Percentiles rank a stretch among this genome's conserved stretches.
These are phyloP conservation scores for Fraxinus paxiana DNA, from an alignment of 305 asterid genomes.

Conservation along the genomic window DNA sequence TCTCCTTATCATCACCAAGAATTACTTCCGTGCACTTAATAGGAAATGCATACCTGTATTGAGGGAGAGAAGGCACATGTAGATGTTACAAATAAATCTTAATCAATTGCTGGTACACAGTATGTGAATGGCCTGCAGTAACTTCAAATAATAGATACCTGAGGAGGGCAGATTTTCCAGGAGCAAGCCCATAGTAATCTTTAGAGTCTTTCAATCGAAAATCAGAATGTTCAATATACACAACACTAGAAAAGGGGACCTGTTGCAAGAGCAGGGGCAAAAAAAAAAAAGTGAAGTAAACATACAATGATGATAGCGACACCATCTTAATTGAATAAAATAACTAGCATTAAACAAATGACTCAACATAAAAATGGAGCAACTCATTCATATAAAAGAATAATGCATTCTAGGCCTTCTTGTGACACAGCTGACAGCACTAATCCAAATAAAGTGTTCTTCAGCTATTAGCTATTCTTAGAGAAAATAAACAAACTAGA, in stretches of 20 bases:
- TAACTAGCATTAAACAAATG: not conserved
- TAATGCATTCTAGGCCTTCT: not conserved
- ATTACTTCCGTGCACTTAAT: constrained; percentile 78
- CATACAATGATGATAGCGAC: not conserved
- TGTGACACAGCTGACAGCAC: not conserved
- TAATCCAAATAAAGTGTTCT: not conserved
- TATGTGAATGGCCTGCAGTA: not conserved
- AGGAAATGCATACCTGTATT: constrained; percentile 82
- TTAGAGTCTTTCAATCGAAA: constrained; percentile 84
- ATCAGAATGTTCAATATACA: constrained; percentile 76
- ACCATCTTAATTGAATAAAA: not conserved
- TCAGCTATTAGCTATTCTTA: not conserved
- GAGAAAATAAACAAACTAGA: not conserved
- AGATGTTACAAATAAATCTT: constrained; percentile 11
- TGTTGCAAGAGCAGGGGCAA: constrained; percentile 27
- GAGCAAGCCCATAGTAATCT: constrained; percentile 96
- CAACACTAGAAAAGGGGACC: constrained; percentile 88
- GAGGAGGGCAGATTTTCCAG: constrained; percentile 81
- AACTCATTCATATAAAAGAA: not conserved
- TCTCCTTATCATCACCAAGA: constrained; percentile 52
- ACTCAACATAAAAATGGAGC: not conserved
- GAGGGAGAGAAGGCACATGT: not conserved
- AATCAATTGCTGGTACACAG: not conserved
- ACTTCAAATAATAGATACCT: constrained; percentile 40
- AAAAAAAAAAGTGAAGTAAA: constrained; percentile 9